phyloP scores from a whole-genome alignment of 805 yeast genomes.

The Myxozyma melibiosi region DNA sequence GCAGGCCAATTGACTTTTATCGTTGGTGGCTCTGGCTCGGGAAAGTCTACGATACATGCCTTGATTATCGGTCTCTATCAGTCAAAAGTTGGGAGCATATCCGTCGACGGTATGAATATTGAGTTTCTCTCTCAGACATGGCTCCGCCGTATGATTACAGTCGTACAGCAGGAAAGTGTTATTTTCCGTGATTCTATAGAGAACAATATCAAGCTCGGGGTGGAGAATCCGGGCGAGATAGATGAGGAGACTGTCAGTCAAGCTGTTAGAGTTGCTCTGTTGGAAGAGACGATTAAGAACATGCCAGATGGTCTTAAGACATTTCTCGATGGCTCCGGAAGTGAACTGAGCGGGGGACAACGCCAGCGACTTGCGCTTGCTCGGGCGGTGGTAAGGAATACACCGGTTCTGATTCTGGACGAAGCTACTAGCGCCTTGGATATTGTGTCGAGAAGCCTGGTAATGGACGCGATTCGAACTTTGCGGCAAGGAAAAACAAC shows the following conservation, averaged over 20 bases:
- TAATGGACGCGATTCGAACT: constrained; percentile 54
- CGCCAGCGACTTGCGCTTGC: constrained; percentile 82
- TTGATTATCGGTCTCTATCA: constrained; percentile 64
- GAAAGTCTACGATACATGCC: constrained; percentile 80
- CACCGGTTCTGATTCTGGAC: constrained; percentile 79
- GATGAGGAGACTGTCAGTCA: constrained; percentile 42
- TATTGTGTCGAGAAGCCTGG: constrained; percentile 46
- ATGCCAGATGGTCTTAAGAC: constrained; percentile 62
- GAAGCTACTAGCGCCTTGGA: constrained; percentile 88
- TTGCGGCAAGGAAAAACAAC: constrained; percentile 77
- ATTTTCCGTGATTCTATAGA: constrained; percentile 65
- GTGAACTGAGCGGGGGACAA: constrained; percentile 69
- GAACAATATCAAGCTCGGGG: constrained; percentile 65
- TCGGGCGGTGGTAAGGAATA: constrained; percentile 70
- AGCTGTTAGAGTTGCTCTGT: constrained; percentile 57
- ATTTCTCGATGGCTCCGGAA: constrained; percentile 45
- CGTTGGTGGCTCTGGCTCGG: constrained; percentile 89
- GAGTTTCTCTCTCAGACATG: constrained; percentile 49
- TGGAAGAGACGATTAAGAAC: constrained; percentile 52
- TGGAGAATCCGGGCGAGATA: constrained; percentile 34
- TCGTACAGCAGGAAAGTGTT: constrained; percentile 71
- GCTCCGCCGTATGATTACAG: constrained; percentile 64
- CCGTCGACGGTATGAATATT: constrained; percentile 57
- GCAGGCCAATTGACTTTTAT: constrained; percentile 58
- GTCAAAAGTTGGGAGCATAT: constrained; percentile 56